Evolutionary conservation across 2,329 filamentous ascomycete species (phyloP), one percentile per base, ranked within the genome.

Genomic region (Ophiobolus disseminans): DNA sequence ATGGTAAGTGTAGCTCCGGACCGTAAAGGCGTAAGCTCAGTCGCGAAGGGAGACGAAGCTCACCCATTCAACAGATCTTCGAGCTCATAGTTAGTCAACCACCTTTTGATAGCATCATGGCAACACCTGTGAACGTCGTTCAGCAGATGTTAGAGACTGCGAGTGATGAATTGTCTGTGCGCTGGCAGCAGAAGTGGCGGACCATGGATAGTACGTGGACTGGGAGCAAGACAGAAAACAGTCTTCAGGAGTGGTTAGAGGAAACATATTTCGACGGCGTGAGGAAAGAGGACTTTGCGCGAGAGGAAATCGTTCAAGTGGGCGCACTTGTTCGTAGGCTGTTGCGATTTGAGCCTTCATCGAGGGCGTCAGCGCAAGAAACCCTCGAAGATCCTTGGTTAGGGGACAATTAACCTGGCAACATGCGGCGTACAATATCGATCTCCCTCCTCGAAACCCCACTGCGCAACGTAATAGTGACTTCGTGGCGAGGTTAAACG

Each of bases 51-150:
- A 39, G 37, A 9, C 41, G 14, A 49, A 19, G 31, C 40, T 69
- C 4, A 54, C n/a, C n/a, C 4, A n/a, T 45, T 40, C 4, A 6
- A 39, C 46, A 60, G 73, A 50, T 76, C 6, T 76, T 76, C 53
- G 71, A 76, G 53, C 62, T 76, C 17, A 59, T 76, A 16, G 58
- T 62, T 2, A 72, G 73, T 13, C 69, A 75, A 36, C 70, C 72
- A 8, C 70, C 68, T 2, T 75, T 76, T 40, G 70, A 74, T 35
- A 72, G 59, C 48, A 54, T 73, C 47, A 59, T 75, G 46, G 61
- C 57, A 55, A 75, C 68, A 5, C 67, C 65, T 13, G 25, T 49
- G 22, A 66, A 65, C 8, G 59, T 76, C 6, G 58, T 72, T 0
- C 56, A 45, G 5, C 69, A 76, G 52, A 75, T 76, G 70, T 58